These are phyloP conservation scores for Rubia tinctorum DNA, from an alignment of 305 asterid genomes.

Conservation along the genomic window DNA sequence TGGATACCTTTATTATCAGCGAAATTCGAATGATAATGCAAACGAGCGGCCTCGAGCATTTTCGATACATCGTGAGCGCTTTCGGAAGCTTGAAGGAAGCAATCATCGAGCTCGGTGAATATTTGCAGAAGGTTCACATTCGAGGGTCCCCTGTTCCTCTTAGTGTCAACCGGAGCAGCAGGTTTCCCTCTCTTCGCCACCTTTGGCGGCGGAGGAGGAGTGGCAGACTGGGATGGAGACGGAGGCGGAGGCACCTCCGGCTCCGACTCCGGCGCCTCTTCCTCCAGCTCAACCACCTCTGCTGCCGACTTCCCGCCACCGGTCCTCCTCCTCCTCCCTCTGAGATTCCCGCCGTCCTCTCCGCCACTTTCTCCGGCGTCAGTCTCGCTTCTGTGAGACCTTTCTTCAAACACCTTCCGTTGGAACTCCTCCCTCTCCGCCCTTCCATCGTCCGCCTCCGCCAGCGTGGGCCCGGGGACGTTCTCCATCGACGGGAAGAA, in stretches of 20 bases:
- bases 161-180: slow-evolving; percentile 49
- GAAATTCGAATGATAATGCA: slow-evolving; percentile 96
- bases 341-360: slow-evolving; percentile 27
- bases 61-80: slow-evolving; percentile 93
- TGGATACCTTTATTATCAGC: slow-evolving; percentile 83
- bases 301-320: not conserved
- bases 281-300: slow-evolving; percentile 17
- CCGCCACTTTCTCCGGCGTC: slow-evolving; percentile 19
- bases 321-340: slow-evolving; percentile 26
- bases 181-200: slow-evolving; percentile 59
- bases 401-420: slow-evolving; percentile 54
- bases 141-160: slow-evolving; percentile 40
- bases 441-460: slow-evolving; percentile 56
- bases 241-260: slow-evolving; percentile 62
- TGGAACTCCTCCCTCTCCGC: slow-evolving; percentile 60
- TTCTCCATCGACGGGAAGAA: slow-evolving; percentile 57
- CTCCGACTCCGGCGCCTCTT: slow-evolving; percentile 36
- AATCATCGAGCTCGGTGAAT: slow-evolving; percentile 79
- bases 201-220: slow-evolving; percentile 26
- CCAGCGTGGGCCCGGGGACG: slow-evolving; percentile 65
- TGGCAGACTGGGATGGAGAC: slow-evolving; percentile 36
- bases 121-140: slow-evolving; percentile 55
- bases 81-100: slow-evolving; percentile 86
- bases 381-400: slow-evolving; percentile 49
- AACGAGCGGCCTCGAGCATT: slow-evolving; percentile 94